Percentiles rank a stretch among this genome's conserved stretches.
Evolutionary conservation across 2,329 filamentous ascomycete genomes (phyloP).

Genomic region (Atkinsonella texensis): DNA sequence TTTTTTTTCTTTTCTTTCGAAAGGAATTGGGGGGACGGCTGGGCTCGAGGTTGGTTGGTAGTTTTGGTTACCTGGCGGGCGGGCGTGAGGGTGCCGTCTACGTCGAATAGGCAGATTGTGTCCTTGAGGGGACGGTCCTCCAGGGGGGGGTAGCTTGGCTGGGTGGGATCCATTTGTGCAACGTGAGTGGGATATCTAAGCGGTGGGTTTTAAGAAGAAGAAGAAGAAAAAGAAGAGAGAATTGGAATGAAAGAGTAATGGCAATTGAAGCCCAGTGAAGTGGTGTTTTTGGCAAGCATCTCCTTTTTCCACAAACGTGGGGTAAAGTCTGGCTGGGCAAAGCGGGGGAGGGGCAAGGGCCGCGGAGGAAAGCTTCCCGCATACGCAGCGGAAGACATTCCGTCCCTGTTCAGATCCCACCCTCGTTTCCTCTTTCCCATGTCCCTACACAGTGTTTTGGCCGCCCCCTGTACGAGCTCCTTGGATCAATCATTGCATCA

Average conservation of each 20-base stretch:
- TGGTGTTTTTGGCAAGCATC: no score
- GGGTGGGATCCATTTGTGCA: conserved; percentile 26
- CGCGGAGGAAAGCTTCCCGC: not conserved
- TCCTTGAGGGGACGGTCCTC: conserved; percentile 78
- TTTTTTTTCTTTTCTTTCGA: no score
- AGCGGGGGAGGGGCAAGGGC: conserved; percentile 1
- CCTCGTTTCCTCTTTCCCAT: no score
- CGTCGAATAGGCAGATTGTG: conserved; percentile 92
- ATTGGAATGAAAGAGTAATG: no score
- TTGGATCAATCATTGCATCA: no score
- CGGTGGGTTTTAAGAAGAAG: not conserved
- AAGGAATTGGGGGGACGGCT: no score
- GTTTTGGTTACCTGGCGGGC: conserved; percentile 52
- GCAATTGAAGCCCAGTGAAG: no score
- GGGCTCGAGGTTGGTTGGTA: no score
- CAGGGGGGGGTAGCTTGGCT: conserved; percentile 54
- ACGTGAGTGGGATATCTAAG: not conserved
- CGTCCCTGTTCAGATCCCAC: no score
- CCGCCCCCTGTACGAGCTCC: no score
- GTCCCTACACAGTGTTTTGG: no score
- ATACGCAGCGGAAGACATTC: not conserved
- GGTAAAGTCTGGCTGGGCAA: not conserved
- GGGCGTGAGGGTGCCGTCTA: conserved; percentile 82
- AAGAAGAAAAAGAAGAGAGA: not conserved
- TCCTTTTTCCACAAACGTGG: not conserved